Conservation (phyloP, 176 grass and related monocot genomes). For the Triticum urartu region DNA sequence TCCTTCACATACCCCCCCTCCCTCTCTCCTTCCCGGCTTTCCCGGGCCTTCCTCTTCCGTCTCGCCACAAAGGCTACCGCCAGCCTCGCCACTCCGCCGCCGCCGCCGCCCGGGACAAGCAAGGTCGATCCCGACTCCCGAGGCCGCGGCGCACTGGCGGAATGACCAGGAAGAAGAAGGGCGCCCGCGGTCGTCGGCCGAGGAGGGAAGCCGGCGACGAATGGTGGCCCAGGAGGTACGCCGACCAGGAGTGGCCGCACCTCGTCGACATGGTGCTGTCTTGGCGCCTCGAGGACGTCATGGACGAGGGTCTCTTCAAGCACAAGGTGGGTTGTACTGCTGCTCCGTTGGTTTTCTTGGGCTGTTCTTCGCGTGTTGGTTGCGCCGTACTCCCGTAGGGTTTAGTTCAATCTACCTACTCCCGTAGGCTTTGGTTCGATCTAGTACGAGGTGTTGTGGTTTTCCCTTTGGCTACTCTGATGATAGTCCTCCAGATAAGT, state of each 20-base stretch:
- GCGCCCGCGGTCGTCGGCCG: background rate
- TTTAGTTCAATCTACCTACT: background rate
- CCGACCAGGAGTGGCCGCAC: slow-evolving; percentile 31
- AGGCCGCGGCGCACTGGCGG: slow-evolving; percentile 13
- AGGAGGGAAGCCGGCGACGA: background rate
- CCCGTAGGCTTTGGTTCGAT: background rate
- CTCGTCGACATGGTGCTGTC: slow-evolving; percentile 50
- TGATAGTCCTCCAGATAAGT: background rate
- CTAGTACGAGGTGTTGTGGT: background rate
- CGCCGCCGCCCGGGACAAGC: background rate
- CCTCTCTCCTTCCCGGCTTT: slow-evolving; percentile 1
- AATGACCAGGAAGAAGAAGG: slow-evolving; percentile 32
- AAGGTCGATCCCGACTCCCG: slow-evolving; percentile 1
- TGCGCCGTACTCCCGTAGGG: background rate
- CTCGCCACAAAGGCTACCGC: background rate
- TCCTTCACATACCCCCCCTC: background rate
- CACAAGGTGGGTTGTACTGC: slow-evolving; percentile 39
- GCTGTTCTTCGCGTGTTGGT: background rate
- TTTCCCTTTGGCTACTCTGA: background rate
- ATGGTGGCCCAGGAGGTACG: background rate
- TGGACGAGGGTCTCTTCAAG: slow-evolving; percentile 63
- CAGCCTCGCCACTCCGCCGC: background rate
- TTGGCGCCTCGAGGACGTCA: slow-evolving; percentile 56
- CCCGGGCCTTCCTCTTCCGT: slow-evolving; percentile 7
- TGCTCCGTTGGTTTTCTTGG: background rate